Base-by-base conservation (phyloP, 1,284 basidiomycete genomes). In the Somion occarium region DNA sequence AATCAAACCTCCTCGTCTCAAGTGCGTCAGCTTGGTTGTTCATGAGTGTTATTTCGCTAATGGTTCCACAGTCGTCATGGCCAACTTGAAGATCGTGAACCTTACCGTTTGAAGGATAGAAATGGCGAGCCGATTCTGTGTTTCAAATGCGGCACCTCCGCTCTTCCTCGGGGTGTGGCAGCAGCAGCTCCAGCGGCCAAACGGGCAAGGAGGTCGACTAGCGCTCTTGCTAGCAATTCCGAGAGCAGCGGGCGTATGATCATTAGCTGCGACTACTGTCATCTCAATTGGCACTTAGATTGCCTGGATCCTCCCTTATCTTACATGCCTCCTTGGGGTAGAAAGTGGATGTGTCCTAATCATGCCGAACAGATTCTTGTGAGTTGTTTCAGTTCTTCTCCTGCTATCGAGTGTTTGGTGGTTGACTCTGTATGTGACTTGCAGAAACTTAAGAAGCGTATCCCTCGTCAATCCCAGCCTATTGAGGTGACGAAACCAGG, bases 301-400 rank as follows among this genome's bases (percentile, higher is more conserved):
- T 99, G 96, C 64, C 74, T 99, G 27, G 86, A 91, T 60, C 97
- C 96, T 18, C 96, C 97, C 2, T 73, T 98, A 59, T 76, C 87
- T 19, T 78, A 78, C 43, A 87, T 98, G 82, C 97, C 97, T 2
- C 80, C 87, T 23, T 82, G 88, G 51, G 83, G 83, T 57, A 87
- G 87, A 72, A 97, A 95, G 69, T 99, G 97, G 96, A 98, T 96
- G 92, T 99, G 96, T 70, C 97, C 97, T 1, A 93, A 94, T 62
- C 96, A 99, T 66, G 85, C 85, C 24, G 91, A 96, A 55, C 83
- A 85, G 56, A 77, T 88, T 52, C 68, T 90, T 55, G 88, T 90
- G 62, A 65, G 84, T 52, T 18, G 51, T 55, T 24, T 44, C 42
- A 34, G 30, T 34, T 34, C 30, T 7, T 34, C 30, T 15, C 30